A percentile compares a stretch with the other conserved stretches of the same genome.
Conservation (phyloP, 805 yeast genomes). For the Yamadazyma olivae region DNA sequence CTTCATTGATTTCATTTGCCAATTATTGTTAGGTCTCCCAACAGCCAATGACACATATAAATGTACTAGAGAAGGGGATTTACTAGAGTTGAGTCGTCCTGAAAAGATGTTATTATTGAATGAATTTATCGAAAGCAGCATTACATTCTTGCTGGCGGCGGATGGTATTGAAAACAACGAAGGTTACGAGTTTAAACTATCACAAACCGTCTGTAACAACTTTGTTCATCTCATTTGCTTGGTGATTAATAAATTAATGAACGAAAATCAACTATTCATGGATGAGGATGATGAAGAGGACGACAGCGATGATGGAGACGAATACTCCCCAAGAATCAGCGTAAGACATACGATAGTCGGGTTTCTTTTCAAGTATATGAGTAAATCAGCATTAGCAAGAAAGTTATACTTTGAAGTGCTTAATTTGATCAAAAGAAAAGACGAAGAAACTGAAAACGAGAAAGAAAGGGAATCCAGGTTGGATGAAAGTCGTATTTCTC, state of each 20-base stretch:
- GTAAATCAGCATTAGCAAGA: conserved; percentile 9
- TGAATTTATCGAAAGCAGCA: conserved; percentile 59
- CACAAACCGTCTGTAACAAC: conserved; percentile 35
- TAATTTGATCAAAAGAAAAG: conserved; percentile 1
- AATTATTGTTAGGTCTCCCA: conserved; percentile 51
- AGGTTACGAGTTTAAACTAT: conserved; percentile 25
- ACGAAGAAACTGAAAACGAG: neutral
- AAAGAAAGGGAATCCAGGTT: neutral
- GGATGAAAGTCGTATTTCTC: neutral
- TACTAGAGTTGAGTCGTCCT: conserved; percentile 49
- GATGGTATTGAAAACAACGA: conserved; percentile 29
- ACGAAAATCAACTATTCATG: neutral
- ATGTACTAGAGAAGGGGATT: conserved; percentile 56
- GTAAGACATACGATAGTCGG: conserved; percentile 3
- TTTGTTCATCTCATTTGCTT: conserved; percentile 56
- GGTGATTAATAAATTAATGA: conserved; percentile 38
- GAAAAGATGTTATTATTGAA: conserved; percentile 68
- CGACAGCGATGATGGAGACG: neutral
- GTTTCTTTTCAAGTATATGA: conserved; percentile 10
- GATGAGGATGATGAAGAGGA: neutral
- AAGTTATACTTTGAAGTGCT: conserved; percentile 8
- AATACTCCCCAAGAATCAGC: neutral
- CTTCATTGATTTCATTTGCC: conserved; percentile 61
- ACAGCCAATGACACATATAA: conserved; percentile 20
- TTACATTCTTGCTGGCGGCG: conserved; percentile 27